Evolutionary conservation across 2,329 filamentous ascomycete genomes (phyloP), one percentile per base, ranked within the genome.

Genomic region (Ceratocystis albifundus): DNA sequence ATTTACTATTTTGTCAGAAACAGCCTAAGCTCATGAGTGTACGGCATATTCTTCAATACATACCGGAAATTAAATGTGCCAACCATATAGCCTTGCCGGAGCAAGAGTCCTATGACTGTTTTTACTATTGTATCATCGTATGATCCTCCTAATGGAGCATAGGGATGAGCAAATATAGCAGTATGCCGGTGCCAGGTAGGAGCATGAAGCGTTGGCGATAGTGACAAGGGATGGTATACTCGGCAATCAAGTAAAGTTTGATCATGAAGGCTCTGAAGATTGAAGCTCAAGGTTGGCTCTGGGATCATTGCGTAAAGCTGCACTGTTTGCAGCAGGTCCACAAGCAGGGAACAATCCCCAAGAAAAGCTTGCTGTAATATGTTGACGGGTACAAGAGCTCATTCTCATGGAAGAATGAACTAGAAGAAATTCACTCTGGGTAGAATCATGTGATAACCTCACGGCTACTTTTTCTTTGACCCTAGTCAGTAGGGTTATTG

Each of bases 41-140:
- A 66, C 65, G n/a, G 45, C 57, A 25, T 59, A 22, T 28, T 25
- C 25, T n/a, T 48, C 50, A 28, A 44, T 2, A 15, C n/a, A 20
- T 57, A 64, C 88, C 92, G 83, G 74, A 97, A 96, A 73, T 97
- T 96, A 75, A 97, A 96, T 0, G 90, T 96, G 6, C 82, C 87
- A 1, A 96, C 88, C 1, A 96, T 74, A 71, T 84, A 95, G 1
- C 89, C 89, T 64, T 80, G 76, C 3, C 80, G 77, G n/a, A 96
- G 74, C 59, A 96, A 78, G 67, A 87, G 81, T 1, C 78, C 77
- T 0, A 83, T 84, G 2, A 88, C 76, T 7, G 84, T 78, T n/a
- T 83, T 80, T 0, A 97, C 87, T 0, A 96, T 80, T 0, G 83
- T 82, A 73, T 97, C 92, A 73, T 97, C 89, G 73, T 86, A 94